Evolutionary conservation across 352 stramenopile genomes (phyloP).

Genomic region (Globisporangium paroecandrum): DNA sequence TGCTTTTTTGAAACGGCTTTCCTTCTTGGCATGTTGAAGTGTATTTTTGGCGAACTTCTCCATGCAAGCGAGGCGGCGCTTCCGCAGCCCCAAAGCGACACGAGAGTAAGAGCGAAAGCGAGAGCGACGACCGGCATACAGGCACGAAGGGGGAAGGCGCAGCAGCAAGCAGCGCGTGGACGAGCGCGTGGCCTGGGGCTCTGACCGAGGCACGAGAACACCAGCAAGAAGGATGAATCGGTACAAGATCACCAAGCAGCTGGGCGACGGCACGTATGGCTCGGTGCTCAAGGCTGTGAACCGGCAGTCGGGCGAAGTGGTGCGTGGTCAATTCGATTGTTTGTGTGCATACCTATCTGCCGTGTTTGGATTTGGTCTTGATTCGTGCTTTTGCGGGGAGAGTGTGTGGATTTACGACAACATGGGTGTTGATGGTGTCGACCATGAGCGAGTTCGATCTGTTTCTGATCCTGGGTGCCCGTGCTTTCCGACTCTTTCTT

Average conservation of each 20-base stretch:
- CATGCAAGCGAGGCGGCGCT: not conserved
- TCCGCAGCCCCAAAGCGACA: not conserved
- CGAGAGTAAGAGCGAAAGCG: not conserved
- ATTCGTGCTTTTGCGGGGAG: not conserved
- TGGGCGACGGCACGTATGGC: conserved; percentile 95
- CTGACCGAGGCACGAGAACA: not conserved
- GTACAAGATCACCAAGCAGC: conserved; percentile 94
- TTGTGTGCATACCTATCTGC: not conserved
- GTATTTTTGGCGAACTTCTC: not conserved
- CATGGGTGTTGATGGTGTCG: not conserved
- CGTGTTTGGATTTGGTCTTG: not conserved
- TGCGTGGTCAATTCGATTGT: conserved; percentile 27
- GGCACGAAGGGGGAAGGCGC: not conserved
- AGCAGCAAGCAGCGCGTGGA: not conserved
- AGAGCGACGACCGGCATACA: not conserved
- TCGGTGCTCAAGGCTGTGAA: conserved; percentile 95
- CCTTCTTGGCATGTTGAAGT: not conserved
- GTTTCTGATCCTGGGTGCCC: not conserved
- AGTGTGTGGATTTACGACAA: not conserved
- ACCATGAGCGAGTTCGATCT: not conserved
- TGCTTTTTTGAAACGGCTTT: too few relatives aligned
- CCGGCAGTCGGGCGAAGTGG: conserved; percentile 90
- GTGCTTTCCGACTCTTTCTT: not conserved
- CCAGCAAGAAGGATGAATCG: conserved; percentile 75
- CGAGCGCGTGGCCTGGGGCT: not conserved